phyloP scores from a whole-genome alignment of 2,329 filamentous ascomycete species.

The Kalmusia sp. region DNA sequence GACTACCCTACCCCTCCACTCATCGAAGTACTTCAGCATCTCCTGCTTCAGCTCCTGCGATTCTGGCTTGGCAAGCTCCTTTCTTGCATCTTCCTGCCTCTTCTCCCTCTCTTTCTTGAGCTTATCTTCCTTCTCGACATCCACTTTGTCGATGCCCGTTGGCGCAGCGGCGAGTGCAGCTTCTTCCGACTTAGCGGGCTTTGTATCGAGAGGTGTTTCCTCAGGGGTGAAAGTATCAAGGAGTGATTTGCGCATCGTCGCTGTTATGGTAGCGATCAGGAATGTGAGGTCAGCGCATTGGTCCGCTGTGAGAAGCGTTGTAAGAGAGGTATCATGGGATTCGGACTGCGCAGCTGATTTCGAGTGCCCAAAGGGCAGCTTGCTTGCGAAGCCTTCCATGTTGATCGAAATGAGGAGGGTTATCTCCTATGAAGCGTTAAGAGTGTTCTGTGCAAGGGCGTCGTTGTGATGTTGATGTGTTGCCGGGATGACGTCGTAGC shows the following conservation, averaged over 20 bases:
- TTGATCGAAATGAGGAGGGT: background rate
- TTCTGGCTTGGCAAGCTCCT: slow-evolving; percentile 58
- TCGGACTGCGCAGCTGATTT: slow-evolving; percentile 32
- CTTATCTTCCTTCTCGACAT: slow-evolving; percentile 41
- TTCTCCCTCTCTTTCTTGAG: slow-evolving; percentile 35
- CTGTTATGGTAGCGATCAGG: slow-evolving; percentile 56
- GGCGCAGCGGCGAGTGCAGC: slow-evolving; percentile 32
- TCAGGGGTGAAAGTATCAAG: slow-evolving; percentile 50
- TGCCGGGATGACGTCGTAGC: slow-evolving; percentile 11
- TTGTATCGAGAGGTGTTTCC: slow-evolving; percentile 24
- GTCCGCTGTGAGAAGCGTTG: slow-evolving; percentile 53
- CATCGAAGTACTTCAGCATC: slow-evolving; percentile 74
- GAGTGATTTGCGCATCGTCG: slow-evolving; percentile 55
- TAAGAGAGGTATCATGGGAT: slow-evolving; percentile 46
- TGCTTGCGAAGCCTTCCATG: slow-evolving; percentile 41
- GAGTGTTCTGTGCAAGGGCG: background rate
- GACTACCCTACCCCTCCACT: slow-evolving; percentile 78
- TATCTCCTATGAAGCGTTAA: background rate
- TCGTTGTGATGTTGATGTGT: background rate
- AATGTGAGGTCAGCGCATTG: slow-evolving; percentile 57
- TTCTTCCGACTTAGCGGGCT: slow-evolving; percentile 28
- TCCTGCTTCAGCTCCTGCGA: slow-evolving; percentile 73
- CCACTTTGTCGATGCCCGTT: slow-evolving; percentile 25
- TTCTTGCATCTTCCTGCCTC: slow-evolving; percentile 47
- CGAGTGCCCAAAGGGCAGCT: slow-evolving; percentile 42